Conservation (phyloP, 345 rosid species). For the Theobroma cacao region DNA sequence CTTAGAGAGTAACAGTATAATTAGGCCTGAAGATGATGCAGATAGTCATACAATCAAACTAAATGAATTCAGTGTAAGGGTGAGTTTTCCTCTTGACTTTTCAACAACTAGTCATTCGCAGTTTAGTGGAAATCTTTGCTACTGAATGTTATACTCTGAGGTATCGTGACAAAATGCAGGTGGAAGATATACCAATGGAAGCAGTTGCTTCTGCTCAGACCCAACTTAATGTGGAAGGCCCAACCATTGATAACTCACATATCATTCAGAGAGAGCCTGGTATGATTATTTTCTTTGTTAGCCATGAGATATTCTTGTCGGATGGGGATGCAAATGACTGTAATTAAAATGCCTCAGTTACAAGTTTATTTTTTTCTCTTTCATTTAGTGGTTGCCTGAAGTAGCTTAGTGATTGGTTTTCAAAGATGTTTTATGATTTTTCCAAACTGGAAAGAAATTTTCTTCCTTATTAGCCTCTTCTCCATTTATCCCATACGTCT, state of each 20-base stretch:
- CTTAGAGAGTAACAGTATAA: constrained; percentile 22
- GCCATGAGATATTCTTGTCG: not conserved
- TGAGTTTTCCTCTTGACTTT: constrained; percentile 28
- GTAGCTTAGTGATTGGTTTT: not conserved
- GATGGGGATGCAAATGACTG: constrained; percentile 3
- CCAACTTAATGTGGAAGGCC: constrained; percentile 22
- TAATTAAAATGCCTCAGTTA: not conserved
- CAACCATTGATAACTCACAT: constrained; percentile 19
- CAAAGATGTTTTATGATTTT: not conserved
- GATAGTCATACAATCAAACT: constrained; percentile 27
- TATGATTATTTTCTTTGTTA: constrained; percentile 27
- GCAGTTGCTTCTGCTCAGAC: constrained; percentile 27
- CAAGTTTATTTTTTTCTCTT: not conserved
- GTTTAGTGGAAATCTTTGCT: constrained; percentile 20
- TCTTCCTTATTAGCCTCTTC: not conserved
- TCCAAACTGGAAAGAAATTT: not conserved
- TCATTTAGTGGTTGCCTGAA: not conserved
- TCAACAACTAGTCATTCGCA: constrained; percentile 6
- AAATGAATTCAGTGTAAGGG: constrained; percentile 30
- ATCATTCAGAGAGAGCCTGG: constrained; percentile 37
- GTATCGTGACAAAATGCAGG: constrained; percentile 26
- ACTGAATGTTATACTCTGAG: constrained; percentile 16
- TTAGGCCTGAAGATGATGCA: constrained; percentile 22
- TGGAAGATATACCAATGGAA: constrained; percentile 32
- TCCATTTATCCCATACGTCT: not conserved